These are phyloP conservation scores for Lasiosphaeriaceae sp. DNA, from an alignment of 495 filamentous ascomycete genomes.

Conservation along the genomic window DNA sequence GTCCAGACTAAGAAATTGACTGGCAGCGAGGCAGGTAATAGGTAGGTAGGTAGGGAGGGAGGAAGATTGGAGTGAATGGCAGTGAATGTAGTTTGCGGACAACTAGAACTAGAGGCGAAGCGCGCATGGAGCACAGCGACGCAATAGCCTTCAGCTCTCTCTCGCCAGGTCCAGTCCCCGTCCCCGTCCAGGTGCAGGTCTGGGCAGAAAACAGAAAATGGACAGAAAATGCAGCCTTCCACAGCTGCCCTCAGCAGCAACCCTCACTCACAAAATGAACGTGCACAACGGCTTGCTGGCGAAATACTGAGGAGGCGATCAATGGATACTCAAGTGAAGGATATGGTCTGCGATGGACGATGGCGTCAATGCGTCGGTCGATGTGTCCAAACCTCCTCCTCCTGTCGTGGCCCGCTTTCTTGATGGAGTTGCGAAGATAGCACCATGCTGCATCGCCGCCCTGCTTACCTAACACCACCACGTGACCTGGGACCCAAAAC, in stretches of 20 bases:
- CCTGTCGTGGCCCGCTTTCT: slow-evolving; percentile 20
- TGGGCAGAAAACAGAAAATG: background rate
- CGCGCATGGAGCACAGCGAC: too few species aligned
- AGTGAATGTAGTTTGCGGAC: too few species aligned
- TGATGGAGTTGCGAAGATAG: slow-evolving; percentile 15
- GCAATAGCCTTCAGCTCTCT: too few species aligned
- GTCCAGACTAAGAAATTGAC: background rate
- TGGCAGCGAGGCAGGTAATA: too few species aligned
- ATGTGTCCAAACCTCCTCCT: slow-evolving; percentile 18
- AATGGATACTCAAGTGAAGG: slow-evolving; percentile 32
- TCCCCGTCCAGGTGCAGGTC: too few species aligned
- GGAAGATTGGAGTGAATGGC: too few species aligned
- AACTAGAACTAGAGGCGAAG: too few species aligned
- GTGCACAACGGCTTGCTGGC: slow-evolving; percentile 20
- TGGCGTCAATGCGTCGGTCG: slow-evolving; percentile 5
- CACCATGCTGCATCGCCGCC: slow-evolving; percentile 2
- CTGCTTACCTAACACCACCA: slow-evolving; percentile 7
- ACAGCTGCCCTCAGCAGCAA: background rate
- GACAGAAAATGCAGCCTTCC: background rate
- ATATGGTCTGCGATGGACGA: slow-evolving; percentile 23
- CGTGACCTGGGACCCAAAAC: slow-evolving; percentile 5
- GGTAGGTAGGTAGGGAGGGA: too few species aligned
- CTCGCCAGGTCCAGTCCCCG: too few species aligned
- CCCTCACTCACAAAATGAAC: slow-evolving; percentile 23
- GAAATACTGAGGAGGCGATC: slow-evolving; percentile 20